phyloP scores from a whole-genome alignment of 2,329 filamentous ascomycete species.

The Aspergillus melleus region DNA sequence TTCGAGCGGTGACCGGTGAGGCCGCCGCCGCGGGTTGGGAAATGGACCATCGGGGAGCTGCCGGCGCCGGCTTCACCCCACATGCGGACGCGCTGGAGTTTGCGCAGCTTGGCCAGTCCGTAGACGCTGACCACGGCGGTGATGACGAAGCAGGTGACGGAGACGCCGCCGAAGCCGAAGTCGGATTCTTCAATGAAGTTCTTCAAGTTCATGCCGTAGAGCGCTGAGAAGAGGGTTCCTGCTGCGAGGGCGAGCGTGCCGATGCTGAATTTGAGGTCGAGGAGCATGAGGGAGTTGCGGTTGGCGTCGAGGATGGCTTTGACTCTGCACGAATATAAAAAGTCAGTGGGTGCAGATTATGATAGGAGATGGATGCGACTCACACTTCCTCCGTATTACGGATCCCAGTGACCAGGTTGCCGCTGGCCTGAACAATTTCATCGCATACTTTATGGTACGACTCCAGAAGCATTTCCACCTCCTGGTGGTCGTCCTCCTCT shows the following conservation, averaged over 20 bases:
- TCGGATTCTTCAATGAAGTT: slow-evolving; percentile 97
- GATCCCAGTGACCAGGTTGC: slow-evolving; percentile 90
- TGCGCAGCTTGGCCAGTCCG: slow-evolving; percentile 78
- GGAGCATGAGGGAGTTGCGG: slow-evolving; percentile 94
- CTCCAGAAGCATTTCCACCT: slow-evolving; percentile 94
- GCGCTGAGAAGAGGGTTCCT: slow-evolving; percentile 91
- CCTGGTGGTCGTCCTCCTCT: slow-evolving; percentile 84
- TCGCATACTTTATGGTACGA: slow-evolving; percentile 98
- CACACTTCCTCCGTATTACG: slow-evolving; percentile 98
- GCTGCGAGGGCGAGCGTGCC: slow-evolving; percentile 91
- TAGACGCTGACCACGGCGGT: slow-evolving; percentile 79
- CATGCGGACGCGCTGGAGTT: slow-evolving; percentile 88
- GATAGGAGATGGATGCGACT: slow-evolving; percentile 34
- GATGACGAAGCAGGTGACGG: slow-evolving; percentile 67
- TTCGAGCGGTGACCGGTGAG: slow-evolving; percentile 32
- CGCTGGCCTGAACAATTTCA: slow-evolving; percentile 93
- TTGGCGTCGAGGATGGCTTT: slow-evolving; percentile 98
- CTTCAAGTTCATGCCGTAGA: slow-evolving; percentile 99
- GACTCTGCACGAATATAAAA: slow-evolving; percentile 56
- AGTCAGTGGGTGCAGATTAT: not conserved
- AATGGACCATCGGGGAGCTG: slow-evolving; percentile 27
- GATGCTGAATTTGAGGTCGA: slow-evolving; percentile 95
- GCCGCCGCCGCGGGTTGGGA: slow-evolving; percentile 26
- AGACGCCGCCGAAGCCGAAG: slow-evolving; percentile 79
- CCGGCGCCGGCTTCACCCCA: slow-evolving; percentile 60